A percentile compares a stretch with the other conserved stretches of the same genome.
Evolutionary conservation across 495 filamentous ascomycete genomes (phyloP).

Genomic region (Rostrohypoxylon terebratum): DNA sequence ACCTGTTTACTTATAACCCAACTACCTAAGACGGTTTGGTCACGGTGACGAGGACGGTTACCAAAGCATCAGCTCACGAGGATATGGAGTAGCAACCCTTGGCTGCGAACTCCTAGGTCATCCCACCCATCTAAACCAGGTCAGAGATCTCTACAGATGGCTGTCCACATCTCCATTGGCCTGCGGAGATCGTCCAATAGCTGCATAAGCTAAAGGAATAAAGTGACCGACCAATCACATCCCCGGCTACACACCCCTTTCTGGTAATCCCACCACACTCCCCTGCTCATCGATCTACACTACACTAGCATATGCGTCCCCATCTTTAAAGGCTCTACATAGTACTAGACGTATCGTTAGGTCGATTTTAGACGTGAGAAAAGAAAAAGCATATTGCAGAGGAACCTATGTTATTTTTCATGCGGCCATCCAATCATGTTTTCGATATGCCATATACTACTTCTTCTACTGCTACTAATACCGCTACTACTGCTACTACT

Average conservation of each 20-base stretch:
- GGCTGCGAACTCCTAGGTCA: slow-evolving; percentile 40
- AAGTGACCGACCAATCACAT: slow-evolving; percentile 42
- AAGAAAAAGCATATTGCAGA: slow-evolving; percentile 17
- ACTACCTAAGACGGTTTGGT: neutral
- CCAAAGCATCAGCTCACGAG: slow-evolving; percentile 40
- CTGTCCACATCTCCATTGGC: slow-evolving; percentile 37
- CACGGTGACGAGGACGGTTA: slow-evolving; percentile 12
- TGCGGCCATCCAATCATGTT: slow-evolving; percentile 16
- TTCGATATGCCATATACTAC: slow-evolving; percentile 9
- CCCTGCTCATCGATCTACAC: slow-evolving; percentile 39
- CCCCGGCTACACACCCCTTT: slow-evolving; percentile 42
- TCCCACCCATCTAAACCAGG: slow-evolving; percentile 40
- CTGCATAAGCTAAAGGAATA: slow-evolving; percentile 35
- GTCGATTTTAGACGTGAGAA: slow-evolving; percentile 12
- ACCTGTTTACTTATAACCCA: too few species aligned
- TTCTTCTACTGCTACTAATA: neutral
- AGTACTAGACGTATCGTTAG: slow-evolving; percentile 17
- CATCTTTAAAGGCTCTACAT: slow-evolving; percentile 35
- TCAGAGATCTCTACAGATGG: slow-evolving; percentile 32
- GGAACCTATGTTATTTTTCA: slow-evolving; percentile 11
- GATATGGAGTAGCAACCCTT: slow-evolving; percentile 32
- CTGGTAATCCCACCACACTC: slow-evolving; percentile 38
- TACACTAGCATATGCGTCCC: slow-evolving; percentile 40
- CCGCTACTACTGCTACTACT: neutral
- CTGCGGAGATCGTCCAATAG: slow-evolving; percentile 49